Evolutionary conservation across 2,329 filamentous ascomycete species (phyloP), one percentile per base, ranked within the genome.

Genomic region (Stagonosporopsis chrysanthemi): DNA sequence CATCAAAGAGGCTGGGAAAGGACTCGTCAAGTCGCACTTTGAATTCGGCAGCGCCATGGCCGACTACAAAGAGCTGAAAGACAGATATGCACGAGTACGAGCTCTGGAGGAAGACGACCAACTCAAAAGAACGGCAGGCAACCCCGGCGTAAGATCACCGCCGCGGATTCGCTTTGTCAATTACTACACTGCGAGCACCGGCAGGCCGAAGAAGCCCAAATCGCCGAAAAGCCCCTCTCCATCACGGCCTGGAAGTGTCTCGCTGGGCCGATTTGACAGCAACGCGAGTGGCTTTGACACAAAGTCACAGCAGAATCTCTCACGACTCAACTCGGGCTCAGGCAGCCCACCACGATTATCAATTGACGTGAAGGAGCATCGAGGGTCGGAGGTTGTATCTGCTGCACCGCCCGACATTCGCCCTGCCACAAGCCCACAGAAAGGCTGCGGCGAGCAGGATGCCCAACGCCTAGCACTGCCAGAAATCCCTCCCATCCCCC

Each of bases 131-230:
- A 71, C 52, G 63, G 70, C 63, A 31, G 70, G 57, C 35, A 70
- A 69, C 65, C 72, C 63, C n/a, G 67, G 58, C 22, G 62, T 64
- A 47, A 66, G 48, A 43, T 69, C 60, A 62, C 78, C 79, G 2
- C 78, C 80, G 2, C 81, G 88, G 49, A 85, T 95, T 11, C 84
- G 92, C 15, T 97, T 97, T 68, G 82, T 91, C 55, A 97, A 97
- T 71, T 97, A 96, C 73, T 97, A 94, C 72, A 96, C 92, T 1
- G 84, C 90, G n/a, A 92, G 90, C 63, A 89, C 89, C 9, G 92
- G 92, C 3, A 82, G 86, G 62, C 73, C 75, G 6, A 78, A 78
- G 56, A 71, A 90, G 65, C 75, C 77, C 23, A 69, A 69, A 14
- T 48, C 48, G 31, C 55, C 58, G 19, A 58, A 64, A 17, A 69